These are phyloP conservation scores for Coniella vitis DNA, from an alignment of 2,329 filamentous ascomycete genomes.

Conservation along the genomic window DNA sequence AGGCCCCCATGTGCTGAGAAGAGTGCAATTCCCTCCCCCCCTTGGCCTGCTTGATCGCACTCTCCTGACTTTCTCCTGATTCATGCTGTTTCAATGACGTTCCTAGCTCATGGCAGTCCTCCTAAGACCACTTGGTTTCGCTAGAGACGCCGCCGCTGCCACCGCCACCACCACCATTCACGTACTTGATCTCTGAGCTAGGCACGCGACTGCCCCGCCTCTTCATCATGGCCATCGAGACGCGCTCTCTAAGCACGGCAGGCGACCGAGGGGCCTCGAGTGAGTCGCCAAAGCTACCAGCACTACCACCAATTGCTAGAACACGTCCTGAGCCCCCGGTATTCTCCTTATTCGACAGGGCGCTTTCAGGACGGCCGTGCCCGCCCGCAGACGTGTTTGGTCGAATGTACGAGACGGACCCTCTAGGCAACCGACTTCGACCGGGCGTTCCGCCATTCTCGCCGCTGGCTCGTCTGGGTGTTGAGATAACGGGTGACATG, in stretches of 20 bases:
- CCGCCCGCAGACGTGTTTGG: constrained; percentile 20
- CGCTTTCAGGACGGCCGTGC: constrained; percentile 20
- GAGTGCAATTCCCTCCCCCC: too few species aligned
- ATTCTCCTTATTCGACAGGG: constrained; percentile 23
- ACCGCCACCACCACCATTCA: background rate
- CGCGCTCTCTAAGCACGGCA: constrained; percentile 10
- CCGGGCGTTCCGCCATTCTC: constrained; percentile 6
- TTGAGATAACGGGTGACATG: constrained; percentile 8
- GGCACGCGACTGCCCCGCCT: constrained; percentile 14
- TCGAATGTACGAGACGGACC: constrained; percentile 22
- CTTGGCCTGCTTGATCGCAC: too few species aligned
- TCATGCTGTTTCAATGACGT: background rate
- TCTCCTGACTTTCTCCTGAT: background rate
- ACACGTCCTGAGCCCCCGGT: constrained; percentile 3
- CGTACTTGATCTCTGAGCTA: constrained; percentile 12
- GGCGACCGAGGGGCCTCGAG: constrained; percentile 10
- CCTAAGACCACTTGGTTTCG: constrained; percentile 16
- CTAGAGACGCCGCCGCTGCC: constrained; percentile 8
- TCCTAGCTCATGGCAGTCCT: constrained; percentile 1
- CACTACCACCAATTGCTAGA: constrained; percentile 13
- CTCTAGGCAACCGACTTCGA: constrained; percentile 25
- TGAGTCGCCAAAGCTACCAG: constrained; percentile 4
- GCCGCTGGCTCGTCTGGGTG: constrained; percentile 8
- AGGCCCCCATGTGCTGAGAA: too few species aligned
- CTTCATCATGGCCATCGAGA: constrained; percentile 10